These are phyloP conservation scores for Penicillium robsamsonii DNA, from an alignment of 495 filamentous ascomycete species.

Conservation along the genomic window DNA sequence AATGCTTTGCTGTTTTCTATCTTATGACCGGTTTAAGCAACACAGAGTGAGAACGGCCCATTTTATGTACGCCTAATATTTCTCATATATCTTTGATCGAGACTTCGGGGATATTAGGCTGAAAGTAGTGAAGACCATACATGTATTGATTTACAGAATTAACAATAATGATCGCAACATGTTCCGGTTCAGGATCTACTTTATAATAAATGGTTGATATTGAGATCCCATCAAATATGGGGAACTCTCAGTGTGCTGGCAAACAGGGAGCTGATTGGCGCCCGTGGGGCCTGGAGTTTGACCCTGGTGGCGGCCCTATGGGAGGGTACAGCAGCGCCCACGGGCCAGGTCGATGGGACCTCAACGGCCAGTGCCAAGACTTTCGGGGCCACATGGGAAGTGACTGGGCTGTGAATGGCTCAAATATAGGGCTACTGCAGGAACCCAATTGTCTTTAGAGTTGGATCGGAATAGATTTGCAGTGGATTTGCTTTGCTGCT, in stretches of 20 bases:
- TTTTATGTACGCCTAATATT: background rate
- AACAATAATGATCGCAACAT: background rate
- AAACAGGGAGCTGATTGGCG: constrained; percentile 21
- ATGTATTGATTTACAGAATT: background rate
- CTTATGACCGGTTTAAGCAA: background rate
- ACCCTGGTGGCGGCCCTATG: constrained; percentile 11
- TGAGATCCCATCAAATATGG: constrained; percentile 19
- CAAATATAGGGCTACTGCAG: background rate
- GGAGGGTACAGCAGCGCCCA: constrained; percentile 3
- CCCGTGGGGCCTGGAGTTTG: constrained; percentile 2
- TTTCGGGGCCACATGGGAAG: constrained; percentile 14
- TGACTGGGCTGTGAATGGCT: constrained; percentile 21
- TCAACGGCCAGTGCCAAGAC: constrained; percentile 2
- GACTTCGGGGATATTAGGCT: background rate
- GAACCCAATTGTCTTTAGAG: constrained; percentile 32
- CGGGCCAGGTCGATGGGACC: constrained; percentile 17
- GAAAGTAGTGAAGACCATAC: background rate
- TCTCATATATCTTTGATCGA: background rate
- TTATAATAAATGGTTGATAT: background rate
- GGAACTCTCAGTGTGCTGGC: constrained; percentile 22
- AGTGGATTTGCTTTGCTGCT: background rate
- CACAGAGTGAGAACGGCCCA: background rate
- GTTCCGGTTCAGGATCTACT: background rate
- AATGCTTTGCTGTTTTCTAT: background rate
- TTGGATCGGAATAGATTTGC: constrained; percentile 5